Evolutionary conservation across 768 basidiomycete genomes (phyloP).

Genomic region (Leucosporidium yakuticum): DNA sequence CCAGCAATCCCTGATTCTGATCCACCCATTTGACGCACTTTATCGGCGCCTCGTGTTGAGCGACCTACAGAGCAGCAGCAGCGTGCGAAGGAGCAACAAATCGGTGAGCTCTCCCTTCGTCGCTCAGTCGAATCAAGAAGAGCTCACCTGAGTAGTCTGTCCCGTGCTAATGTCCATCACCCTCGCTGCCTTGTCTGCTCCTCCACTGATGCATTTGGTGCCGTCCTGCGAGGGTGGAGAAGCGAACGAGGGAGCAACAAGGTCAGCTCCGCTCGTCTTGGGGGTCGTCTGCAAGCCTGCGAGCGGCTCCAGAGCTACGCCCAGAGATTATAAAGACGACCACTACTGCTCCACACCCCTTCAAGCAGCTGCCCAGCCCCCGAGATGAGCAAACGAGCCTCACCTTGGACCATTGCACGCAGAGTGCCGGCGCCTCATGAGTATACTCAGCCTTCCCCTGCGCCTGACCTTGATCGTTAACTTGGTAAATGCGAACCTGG

Average conservation of each 20-base stretch:
- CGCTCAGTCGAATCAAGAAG: no score
- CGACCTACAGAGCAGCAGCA: no score
- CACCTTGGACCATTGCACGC: conserved; percentile 87
- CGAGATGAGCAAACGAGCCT: conserved; percentile 33
- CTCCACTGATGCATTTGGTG: conserved; percentile 81
- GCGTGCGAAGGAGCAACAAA: not conserved
- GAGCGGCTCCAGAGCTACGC: no score
- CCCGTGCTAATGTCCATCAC: conserved; percentile 89
- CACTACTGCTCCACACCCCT: no score
- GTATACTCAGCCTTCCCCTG: conserved; percentile 84
- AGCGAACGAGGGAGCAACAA: no score
- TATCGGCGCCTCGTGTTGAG: conserved; percentile 36
- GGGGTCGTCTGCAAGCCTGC: no score
- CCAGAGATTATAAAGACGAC: no score
- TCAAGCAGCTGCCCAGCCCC: no score
- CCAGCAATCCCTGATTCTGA: not conserved
- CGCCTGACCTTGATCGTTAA: conserved; percentile 64
- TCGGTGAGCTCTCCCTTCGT: no score
- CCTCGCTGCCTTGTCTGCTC: conserved; percentile 87
- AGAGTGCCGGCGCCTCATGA: conserved; percentile 84
- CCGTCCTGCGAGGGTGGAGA: conserved; percentile 46
- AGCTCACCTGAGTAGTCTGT: conserved; percentile 62
- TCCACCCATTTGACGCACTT: conserved; percentile 33
- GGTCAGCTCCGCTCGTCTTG: no score
- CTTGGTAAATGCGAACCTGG: conserved; percentile 83